A percentile compares a stretch with the other conserved stretches of the same genome.
These are phyloP conservation scores for Rubus parviflorus DNA, from an alignment of 306 rosid genomes.

Conservation along the genomic window DNA sequence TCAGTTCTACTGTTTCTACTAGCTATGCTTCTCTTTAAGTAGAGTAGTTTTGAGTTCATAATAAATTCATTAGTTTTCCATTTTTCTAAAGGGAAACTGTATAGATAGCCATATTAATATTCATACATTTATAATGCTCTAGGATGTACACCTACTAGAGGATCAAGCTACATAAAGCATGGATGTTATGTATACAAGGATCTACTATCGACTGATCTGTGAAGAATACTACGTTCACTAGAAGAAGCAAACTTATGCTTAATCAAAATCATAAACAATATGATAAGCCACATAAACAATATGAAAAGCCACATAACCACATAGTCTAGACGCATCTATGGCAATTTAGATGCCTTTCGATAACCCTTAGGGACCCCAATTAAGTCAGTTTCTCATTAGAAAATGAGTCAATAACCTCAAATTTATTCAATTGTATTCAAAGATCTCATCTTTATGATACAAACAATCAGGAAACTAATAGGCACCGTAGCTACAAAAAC, in stretches of 20 bases:
- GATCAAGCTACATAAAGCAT: constrained; percentile 3
- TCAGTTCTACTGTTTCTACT: constrained; percentile 10
- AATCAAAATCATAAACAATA: constrained; percentile 34
- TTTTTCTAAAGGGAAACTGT: not conserved
- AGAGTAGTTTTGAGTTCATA: not conserved
- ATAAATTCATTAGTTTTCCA: not conserved
- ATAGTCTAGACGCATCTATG: too few species aligned
- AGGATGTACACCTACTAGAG: constrained; percentile 10
- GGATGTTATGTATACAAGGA: not conserved
- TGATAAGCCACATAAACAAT: too few species aligned
- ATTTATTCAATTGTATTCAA: too few species aligned
- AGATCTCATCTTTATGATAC: too few species aligned
- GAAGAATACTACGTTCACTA: constrained; percentile 3
- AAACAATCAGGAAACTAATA: too few species aligned
- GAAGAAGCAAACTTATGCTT: constrained; percentile 13
- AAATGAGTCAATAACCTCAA: too few species aligned
- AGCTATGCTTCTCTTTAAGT: constrained; percentile 6
- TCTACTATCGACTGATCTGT: not conserved
- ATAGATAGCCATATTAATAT: not conserved
- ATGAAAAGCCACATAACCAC: too few species aligned
- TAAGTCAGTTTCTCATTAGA: too few species aligned
- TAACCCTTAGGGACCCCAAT: too few species aligned
- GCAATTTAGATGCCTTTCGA: too few species aligned
- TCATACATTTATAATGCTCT: not conserved
- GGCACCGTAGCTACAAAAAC: too few species aligned